These are phyloP conservation scores for Penicillium odoratum DNA, from an alignment of 495 filamentous ascomycete genomes.

Conservation along the genomic window DNA sequence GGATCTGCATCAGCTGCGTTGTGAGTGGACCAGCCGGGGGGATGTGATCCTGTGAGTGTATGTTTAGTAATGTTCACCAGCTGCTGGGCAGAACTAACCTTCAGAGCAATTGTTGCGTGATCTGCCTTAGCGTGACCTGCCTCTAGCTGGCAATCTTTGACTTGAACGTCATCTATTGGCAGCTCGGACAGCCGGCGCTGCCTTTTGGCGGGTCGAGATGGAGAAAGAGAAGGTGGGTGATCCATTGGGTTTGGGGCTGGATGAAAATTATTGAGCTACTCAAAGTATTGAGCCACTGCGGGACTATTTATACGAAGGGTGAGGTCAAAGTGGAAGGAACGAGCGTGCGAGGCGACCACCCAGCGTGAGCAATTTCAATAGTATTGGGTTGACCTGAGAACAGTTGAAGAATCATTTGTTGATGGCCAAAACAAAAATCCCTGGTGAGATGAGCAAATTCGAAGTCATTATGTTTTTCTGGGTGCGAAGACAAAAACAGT, in stretches of 20 bases:
- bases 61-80: not conserved
- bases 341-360: not conserved
- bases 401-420: not conserved
- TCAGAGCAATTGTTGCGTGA: not conserved
- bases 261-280: too few relatives aligned
- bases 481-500: not conserved
- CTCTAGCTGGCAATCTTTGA: not conserved
- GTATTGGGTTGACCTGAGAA: not conserved
- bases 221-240: not conserved
- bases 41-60: not conserved
- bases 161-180: not conserved
- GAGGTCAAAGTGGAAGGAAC: not conserved
- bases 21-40: not conserved
- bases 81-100: not conserved
- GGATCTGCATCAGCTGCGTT: conserved; percentile 1
- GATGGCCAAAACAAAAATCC: not conserved
- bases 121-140: not conserved
- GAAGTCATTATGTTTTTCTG: not conserved
- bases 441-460: not conserved
- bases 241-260: not conserved
- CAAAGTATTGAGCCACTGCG: not conserved
- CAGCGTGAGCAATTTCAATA: not conserved
- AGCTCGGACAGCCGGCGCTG: not conserved
- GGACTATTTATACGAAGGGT: not conserved
- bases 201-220: not conserved